These are phyloP conservation scores for Tricladium varicosporioides DNA, from an alignment of 2,329 filamentous ascomycete species.

Conservation along the genomic window DNA sequence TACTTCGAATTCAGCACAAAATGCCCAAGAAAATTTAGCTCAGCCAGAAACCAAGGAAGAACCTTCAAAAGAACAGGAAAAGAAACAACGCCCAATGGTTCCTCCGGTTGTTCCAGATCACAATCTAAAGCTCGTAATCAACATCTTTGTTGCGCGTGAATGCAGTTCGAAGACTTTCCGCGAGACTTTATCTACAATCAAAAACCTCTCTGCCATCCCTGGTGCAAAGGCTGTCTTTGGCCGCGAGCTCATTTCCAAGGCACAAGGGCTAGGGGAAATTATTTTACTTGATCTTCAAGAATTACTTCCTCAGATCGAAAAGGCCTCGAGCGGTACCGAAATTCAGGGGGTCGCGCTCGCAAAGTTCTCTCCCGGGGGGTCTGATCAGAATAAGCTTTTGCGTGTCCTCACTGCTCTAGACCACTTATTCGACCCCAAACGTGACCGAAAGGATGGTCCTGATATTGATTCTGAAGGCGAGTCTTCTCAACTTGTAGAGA, in stretches of 20 bases:
- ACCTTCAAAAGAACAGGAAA: slow-evolving; percentile 31
- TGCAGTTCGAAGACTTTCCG: slow-evolving; percentile 98
- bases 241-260: slow-evolving; percentile 86
- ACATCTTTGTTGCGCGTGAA: slow-evolving; percentile 92
- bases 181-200: slow-evolving; percentile 97
- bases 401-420: slow-evolving; percentile 91
- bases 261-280: slow-evolving; percentile 77
- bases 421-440: slow-evolving; percentile 87
- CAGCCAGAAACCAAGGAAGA: slow-evolving; percentile 20
- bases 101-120: slow-evolving; percentile 84
- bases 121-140: slow-evolving; percentile 91
- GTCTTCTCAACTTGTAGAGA: slow-evolving; percentile 56
- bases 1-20: slow-evolving; percentile 18
- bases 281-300: slow-evolving; percentile 84
- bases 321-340: slow-evolving; percentile 85
- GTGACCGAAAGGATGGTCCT: slow-evolving; percentile 45
- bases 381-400: slow-evolving; percentile 93
- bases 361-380: slow-evolving; percentile 94
- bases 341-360: slow-evolving; percentile 91
- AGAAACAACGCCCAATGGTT: slow-evolving; percentile 54
- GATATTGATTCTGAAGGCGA: slow-evolving; percentile 53
- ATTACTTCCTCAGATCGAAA: slow-evolving; percentile 80
- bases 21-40: slow-evolving; percentile 17
- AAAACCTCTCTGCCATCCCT: slow-evolving; percentile 91
- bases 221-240: slow-evolving; percentile 88